These are phyloP conservation scores for Corniculantispora saksenae DNA, from an alignment of 2,329 filamentous ascomycete species.

Conservation along the genomic window DNA sequence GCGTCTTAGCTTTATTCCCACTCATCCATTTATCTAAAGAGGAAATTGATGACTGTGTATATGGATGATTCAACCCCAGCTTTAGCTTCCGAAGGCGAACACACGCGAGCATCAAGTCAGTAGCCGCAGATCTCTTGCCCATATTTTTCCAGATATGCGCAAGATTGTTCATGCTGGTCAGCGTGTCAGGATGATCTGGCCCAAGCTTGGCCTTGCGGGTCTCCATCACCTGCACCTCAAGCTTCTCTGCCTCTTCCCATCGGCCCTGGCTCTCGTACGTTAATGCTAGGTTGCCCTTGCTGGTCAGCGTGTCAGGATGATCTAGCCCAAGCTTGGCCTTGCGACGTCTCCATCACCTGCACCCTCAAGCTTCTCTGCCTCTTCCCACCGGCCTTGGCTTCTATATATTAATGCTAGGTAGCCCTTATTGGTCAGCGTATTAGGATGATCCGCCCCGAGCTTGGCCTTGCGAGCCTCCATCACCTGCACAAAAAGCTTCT, in stretches of 20 bases:
- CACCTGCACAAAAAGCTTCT: constrained; percentile 20
- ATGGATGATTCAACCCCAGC: constrained; percentile 1
- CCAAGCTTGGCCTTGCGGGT: constrained; percentile 22
- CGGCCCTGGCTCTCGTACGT: constrained; percentile 18
- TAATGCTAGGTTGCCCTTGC: constrained; percentile 16
- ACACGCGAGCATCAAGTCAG: not conserved
- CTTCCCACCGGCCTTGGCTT: constrained; percentile 18
- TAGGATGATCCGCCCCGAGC: constrained; percentile 15
- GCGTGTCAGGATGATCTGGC: constrained; percentile 23
- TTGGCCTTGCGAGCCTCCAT: constrained; percentile 9
- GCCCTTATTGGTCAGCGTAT: constrained; percentile 20
- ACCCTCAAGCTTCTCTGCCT: constrained; percentile 17
- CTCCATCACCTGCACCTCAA: constrained; percentile 20
- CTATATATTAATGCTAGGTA: constrained; percentile 20
- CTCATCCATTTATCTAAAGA: not conserved
- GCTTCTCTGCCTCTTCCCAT: constrained; percentile 22
- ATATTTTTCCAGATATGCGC: not conserved
- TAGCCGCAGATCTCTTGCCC: not conserved
- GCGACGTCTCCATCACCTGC: constrained; percentile 21
- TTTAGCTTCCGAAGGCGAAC: not conserved
- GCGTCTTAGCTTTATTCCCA: not conserved
- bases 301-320: constrained; percentile 15
- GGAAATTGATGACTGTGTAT: constrained; percentile 4
- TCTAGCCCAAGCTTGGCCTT: constrained; percentile 18
- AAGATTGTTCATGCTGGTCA: constrained; percentile 22